Conservation (phyloP, 176 grass and related monocot genomes). For the Aegilops tauschii region DNA sequence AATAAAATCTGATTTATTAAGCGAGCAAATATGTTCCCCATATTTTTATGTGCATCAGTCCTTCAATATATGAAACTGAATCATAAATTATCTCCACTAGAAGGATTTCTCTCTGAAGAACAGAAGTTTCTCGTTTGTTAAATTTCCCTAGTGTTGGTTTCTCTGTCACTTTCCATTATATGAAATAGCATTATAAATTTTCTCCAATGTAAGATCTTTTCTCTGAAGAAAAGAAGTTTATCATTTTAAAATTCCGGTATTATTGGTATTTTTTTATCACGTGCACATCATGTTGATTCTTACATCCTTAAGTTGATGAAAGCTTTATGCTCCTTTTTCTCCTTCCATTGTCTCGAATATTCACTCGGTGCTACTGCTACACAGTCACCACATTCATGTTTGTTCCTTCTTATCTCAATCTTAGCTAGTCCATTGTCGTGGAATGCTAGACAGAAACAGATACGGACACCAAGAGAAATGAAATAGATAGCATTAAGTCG, state of each 20-base stretch:
- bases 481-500: constrained; percentile 24
- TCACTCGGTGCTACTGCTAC: constrained; percentile 19
- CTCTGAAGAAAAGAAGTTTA: neutral
- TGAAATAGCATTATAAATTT: neutral
- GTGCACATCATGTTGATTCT: constrained; percentile 12
- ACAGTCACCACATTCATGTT: constrained; percentile 17
- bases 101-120: neutral
- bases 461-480: neutral
- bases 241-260: constrained; percentile 5
- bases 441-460: constrained; percentile 22
- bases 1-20: neutral
- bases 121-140: neutral
- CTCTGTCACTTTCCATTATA: neutral
- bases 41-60: neutral
- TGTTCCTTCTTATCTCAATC: constrained; percentile 52
- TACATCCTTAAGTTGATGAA: constrained; percentile 16
- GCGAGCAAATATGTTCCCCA: neutral
- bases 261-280: constrained; percentile 3
- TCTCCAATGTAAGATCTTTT: neutral
- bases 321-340: constrained; percentile 35
- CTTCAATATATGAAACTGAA: neutral
- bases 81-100: neutral
- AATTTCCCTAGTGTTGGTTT: neutral
- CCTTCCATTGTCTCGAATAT: constrained; percentile 41
- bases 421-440: neutral